A percentile compares a stretch with the other conserved stretches of the same genome.
Evolutionary conservation across 805 yeast genomes (phyloP).

Genomic region (Kodamaea sagamina): DNA sequence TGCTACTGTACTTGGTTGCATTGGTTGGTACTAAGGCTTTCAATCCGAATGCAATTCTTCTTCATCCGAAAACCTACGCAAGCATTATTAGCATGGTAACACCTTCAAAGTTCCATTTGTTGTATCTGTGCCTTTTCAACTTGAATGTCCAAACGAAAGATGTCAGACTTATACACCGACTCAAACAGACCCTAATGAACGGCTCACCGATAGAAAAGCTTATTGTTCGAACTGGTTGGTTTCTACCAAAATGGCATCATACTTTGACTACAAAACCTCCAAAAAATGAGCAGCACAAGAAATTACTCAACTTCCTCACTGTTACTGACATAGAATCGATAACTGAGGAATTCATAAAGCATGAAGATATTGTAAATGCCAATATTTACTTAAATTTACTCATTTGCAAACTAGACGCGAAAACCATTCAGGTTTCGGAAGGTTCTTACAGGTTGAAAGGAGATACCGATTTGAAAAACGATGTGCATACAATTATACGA

Average conservation of each 20-base stretch:
- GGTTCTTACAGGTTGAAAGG: slow-evolving; percentile 7
- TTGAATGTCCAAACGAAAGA: slow-evolving; percentile 34
- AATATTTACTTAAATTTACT: slow-evolving; percentile 38
- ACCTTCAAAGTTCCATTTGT: slow-evolving; percentile 18
- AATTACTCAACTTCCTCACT: slow-evolving; percentile 16
- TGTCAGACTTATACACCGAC: slow-evolving; percentile 13
- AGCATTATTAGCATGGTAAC: slow-evolving; percentile 23
- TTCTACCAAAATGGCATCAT: slow-evolving; percentile 41
- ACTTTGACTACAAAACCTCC: slow-evolving; percentile 18
- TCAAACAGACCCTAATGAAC: slow-evolving; percentile 26
- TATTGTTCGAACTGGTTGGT: slow-evolving; percentile 38
- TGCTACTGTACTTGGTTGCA: slow-evolving; percentile 24
- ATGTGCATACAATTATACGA: slow-evolving; percentile 30
- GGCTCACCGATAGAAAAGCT: slow-evolving; percentile 36
- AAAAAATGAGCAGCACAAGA: neutral
- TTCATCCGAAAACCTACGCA: slow-evolving; percentile 19
- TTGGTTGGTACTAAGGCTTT: slow-evolving; percentile 26
- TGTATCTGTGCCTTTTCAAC: slow-evolving; percentile 33
- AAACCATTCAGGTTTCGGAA: slow-evolving; percentile 8
- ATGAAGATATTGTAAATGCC: slow-evolving; percentile 33
- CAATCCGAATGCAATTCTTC: slow-evolving; percentile 25
- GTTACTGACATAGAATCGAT: slow-evolving; percentile 28
- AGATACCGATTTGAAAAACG: slow-evolving; percentile 21
- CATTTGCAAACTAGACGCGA: slow-evolving; percentile 38
- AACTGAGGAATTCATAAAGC: slow-evolving; percentile 24